Conservation (phyloP, 495 filamentous ascomycete genomes). For the Tuber melanosporum region DNA sequence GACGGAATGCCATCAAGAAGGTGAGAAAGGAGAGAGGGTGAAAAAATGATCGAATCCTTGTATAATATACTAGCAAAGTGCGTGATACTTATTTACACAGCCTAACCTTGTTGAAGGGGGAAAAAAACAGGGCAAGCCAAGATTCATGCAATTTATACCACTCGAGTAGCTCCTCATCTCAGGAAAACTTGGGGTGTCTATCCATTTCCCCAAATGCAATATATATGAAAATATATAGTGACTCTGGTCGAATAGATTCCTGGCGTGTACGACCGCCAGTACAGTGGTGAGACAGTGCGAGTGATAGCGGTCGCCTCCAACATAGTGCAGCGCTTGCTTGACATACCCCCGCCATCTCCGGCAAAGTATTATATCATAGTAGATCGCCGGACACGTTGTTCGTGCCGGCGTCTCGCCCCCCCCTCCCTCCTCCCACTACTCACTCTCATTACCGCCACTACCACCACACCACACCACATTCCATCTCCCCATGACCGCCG, state of each 20-base stretch:
- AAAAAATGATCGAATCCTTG: background rate
- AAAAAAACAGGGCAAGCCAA: background rate
- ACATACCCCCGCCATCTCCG: constrained; percentile 29
- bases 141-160: constrained; percentile 1
- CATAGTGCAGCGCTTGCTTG: background rate
- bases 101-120: background rate
- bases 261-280: background rate
- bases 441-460: background rate
- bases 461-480: background rate
- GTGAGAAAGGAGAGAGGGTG: background rate
- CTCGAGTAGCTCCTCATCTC: background rate
- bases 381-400: constrained; percentile 35
- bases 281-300: background rate
- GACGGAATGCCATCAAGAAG: background rate
- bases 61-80: background rate
- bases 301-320: background rate
- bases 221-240: background rate
- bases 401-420: constrained; percentile 8
- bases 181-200: background rate
- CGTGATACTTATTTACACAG: background rate
- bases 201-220: background rate
- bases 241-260: background rate
- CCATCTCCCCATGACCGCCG: background rate
- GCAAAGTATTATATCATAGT: constrained; percentile 11
- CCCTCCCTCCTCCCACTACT: background rate